phyloP scores from a whole-genome alignment of 75 land plant genomes.

The Pinus albicaulis region DNA sequence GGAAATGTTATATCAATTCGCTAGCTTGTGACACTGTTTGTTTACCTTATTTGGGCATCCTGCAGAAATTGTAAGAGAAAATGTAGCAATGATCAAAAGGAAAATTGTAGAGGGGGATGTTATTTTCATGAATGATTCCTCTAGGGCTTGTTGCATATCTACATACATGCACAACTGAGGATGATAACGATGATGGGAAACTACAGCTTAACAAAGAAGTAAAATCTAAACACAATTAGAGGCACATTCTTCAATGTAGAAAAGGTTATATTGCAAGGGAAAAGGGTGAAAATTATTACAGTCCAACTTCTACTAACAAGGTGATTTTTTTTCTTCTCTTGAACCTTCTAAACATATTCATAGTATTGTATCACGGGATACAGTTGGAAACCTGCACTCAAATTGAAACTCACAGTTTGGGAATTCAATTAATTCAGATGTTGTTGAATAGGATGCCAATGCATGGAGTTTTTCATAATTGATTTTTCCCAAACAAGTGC shows the following conservation, averaged over 20 bases:
- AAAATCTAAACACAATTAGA: conserved; percentile 58
- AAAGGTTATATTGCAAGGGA: conserved; percentile 42
- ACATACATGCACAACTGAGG: conserved; percentile 73
- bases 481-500: conserved; percentile 87
- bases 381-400: conserved; percentile 23
- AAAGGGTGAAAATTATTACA: conserved; percentile 30
- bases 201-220: conserved; percentile 28
- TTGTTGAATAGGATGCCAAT: conserved; percentile 28
- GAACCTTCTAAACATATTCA: conserved; percentile 18
- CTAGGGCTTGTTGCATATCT: conserved; percentile 99
- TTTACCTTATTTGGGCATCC: conserved; percentile 99
- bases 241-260: conserved; percentile 84
- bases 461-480: conserved; percentile 18
- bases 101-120: conserved; percentile 99
- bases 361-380: conserved; percentile 9
- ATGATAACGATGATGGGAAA: conserved; percentile 37
- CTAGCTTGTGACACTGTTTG: conserved; percentile 82
- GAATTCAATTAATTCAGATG: conserved; percentile 25
- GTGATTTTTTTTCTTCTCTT: conserved; percentile 20
- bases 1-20: conserved; percentile 93
- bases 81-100: conserved; percentile 97
- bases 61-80: conserved; percentile 95
- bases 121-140: conserved; percentile 92
- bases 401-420: conserved; percentile 22
- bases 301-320: conserved; percentile 12